Conservation (phyloP, 495 filamentous ascomycete genomes). For the Glarea lozoyensis region DNA sequence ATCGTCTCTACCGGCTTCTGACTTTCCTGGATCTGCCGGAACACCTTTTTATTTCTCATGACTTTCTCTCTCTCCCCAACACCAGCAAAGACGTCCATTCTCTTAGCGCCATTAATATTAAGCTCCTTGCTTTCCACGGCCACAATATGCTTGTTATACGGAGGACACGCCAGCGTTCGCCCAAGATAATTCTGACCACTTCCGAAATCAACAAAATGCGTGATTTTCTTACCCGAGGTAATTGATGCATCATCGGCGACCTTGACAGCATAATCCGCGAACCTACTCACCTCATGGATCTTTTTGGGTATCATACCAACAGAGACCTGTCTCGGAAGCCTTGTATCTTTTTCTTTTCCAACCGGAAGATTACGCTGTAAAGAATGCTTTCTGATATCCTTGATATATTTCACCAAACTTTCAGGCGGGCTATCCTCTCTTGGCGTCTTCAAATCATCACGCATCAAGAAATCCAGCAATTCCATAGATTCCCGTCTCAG, state of each 20-base stretch:
- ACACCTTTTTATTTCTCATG: constrained; percentile 68
- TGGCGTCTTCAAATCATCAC: constrained; percentile 48
- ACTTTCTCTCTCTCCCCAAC: constrained; percentile 58
- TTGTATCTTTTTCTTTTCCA: constrained; percentile 29
- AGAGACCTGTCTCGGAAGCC: constrained; percentile 58
- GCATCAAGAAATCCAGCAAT: constrained; percentile 69
- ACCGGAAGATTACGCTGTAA: constrained; percentile 51
- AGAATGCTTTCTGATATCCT: constrained; percentile 59
- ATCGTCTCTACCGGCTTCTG: constrained; percentile 28
- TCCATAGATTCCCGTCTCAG: constrained; percentile 56
- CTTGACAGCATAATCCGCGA: constrained; percentile 44
- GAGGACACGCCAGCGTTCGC: constrained; percentile 70
- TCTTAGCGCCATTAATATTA: constrained; percentile 77
- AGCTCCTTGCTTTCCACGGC: constrained; percentile 82
- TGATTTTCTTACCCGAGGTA: constrained; percentile 41
- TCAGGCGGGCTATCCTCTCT: constrained; percentile 46
- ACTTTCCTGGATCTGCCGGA: constrained; percentile 37
- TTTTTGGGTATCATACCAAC: constrained; percentile 97
- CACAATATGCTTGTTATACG: constrained; percentile 78
- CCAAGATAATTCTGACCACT: constrained; percentile 95
- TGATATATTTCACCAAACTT: constrained; percentile 64
- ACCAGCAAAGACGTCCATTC: constrained; percentile 68
- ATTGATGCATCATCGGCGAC: constrained; percentile 42
- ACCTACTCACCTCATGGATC: constrained; percentile 75
- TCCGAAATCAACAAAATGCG: constrained; percentile 91